Conservation (phyloP, 257 asterid species). For the Perilla frutescens region DNA sequence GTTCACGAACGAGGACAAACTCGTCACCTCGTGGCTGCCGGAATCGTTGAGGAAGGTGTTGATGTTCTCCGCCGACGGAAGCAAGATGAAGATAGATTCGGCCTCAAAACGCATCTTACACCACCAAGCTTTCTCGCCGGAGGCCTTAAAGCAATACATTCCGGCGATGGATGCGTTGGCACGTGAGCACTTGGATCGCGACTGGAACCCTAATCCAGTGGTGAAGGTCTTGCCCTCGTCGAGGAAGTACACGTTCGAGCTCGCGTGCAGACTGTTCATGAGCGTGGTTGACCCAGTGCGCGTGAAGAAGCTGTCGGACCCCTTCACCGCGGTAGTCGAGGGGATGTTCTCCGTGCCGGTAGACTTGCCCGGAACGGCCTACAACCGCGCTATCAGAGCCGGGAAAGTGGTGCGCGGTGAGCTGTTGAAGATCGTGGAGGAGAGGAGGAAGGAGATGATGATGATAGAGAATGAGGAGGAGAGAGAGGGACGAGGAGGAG, state of each 20-base stretch:
- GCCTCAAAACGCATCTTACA: constrained; percentile 53
- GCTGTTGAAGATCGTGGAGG: constrained; percentile 57
- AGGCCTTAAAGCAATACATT: constrained; percentile 57
- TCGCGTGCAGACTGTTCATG: constrained; percentile 59
- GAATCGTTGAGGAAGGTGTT: constrained; percentile 51
- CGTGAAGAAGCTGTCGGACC: constrained; percentile 54
- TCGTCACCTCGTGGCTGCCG: constrained; percentile 60
- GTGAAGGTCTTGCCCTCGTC: constrained; percentile 52
- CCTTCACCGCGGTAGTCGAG: constrained; percentile 51
- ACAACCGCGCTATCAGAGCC: constrained; percentile 56
- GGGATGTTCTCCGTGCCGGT: constrained; percentile 64
- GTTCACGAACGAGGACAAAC: constrained; percentile 56
- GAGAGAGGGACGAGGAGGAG: constrained; percentile 37
- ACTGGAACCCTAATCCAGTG: constrained; percentile 48
- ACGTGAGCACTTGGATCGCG: constrained; percentile 51
- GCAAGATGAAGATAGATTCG: constrained; percentile 43
- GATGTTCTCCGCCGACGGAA: constrained; percentile 42
- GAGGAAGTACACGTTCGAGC: constrained; percentile 59
- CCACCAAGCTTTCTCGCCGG: constrained; percentile 59
- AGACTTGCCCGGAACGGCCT: constrained; percentile 65
- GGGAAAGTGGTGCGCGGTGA: constrained; percentile 56
- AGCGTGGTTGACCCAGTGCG: constrained; percentile 45
- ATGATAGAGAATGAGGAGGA: constrained; percentile 34
- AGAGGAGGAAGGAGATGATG: constrained; percentile 56
- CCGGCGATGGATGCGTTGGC: constrained; percentile 60